Base-by-base conservation (phyloP, 768 basidiomycete species). In the Coprinopsis marcescibilis region DNA sequence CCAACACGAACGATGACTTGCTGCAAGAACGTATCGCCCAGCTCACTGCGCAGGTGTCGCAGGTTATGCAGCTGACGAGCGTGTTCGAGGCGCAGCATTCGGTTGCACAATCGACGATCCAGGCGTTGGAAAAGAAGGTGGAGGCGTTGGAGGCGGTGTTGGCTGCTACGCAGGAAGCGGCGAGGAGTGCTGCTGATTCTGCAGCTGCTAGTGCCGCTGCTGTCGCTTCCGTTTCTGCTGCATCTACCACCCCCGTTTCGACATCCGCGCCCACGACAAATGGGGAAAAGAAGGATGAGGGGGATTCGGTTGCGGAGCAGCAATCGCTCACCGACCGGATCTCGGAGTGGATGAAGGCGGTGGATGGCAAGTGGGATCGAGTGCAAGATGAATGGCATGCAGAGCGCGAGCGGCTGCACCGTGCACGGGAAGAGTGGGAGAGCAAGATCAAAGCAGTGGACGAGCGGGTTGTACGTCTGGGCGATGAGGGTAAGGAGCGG, bases 391-490 rank as follows among this genome's bases (percentile, higher is more conserved):
- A 87, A 46, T 96, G 91, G 91, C 74, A 73, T 1, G 70, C 77
- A 29, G 93, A 96, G 63, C 73, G 91, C 3, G 84, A 85, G 50
- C 72, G 89, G 15, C 71, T 96, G 10, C 70, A 73, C 32, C 69
- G 74, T 15, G 89, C 89, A 11, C 73, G 83, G 39, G 81, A 87
- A 33, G 89, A 93, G 54, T 94, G 87, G 84, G 93, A 94, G 64
- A 68, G 72, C 12, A 15, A 17, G 27, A 30, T 30, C n/a, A 30
- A 33, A 15, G 43, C 15, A 10, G 30, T 25, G 43, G 15, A 12
- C 25, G 43, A 45, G 43, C 13, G 30, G 35, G 15, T 36, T 17
- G 35, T n/a, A 19, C 35, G 35, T 6, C 14, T 26, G 2, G 45
- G 24, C 3, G 34, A 45, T 27, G 24, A 32, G 33, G 34, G 21